Percentiles rank a stretch among this genome's conserved stretches.
Conservation (phyloP, 78 protist species). For the Cavenderia fasciculata region DNA sequence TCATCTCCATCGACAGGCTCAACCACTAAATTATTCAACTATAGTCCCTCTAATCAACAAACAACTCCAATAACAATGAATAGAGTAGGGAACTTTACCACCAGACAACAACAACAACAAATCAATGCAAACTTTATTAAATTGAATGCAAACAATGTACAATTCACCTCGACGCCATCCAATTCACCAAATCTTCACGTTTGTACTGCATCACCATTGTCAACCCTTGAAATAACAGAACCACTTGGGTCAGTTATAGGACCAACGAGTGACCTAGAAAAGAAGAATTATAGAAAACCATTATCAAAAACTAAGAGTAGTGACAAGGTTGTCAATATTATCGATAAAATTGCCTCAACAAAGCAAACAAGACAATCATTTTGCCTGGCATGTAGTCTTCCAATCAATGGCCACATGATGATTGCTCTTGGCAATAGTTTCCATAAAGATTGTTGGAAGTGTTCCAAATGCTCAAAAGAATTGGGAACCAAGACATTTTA, state of each 20-base stretch:
- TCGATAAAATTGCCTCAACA: slow-evolving; percentile 18
- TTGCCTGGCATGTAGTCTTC: slow-evolving; percentile 48
- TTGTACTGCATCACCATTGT: background rate
- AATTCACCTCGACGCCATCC: background rate
- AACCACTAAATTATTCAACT: too few relatives aligned
- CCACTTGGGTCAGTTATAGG: slow-evolving; percentile 70
- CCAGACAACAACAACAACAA: too few relatives aligned
- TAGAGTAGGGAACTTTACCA: too few relatives aligned
- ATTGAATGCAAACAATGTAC: too few relatives aligned
- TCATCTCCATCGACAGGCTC: background rate
- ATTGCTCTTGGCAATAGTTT: slow-evolving; percentile 56
- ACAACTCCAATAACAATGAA: too few relatives aligned
- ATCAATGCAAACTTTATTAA: too few relatives aligned
- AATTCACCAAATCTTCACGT: background rate
- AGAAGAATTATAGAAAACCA: slow-evolving; percentile 10
- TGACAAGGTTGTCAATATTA: slow-evolving; percentile 30
- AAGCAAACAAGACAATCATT: slow-evolving; percentile 25
- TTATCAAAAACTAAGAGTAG: slow-evolving; percentile 14
- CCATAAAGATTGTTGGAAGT: slow-evolving; percentile 56
- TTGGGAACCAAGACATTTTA: slow-evolving; percentile 61
- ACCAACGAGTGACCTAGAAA: slow-evolving; percentile 1
- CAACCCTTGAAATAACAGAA: background rate
- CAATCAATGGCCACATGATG: slow-evolving; percentile 37
- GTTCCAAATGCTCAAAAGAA: slow-evolving; percentile 26
- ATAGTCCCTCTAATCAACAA: too few relatives aligned